Percentiles rank a stretch among this genome's conserved stretches.
Evolutionary conservation across 805 yeast species (phyloP).

Genomic region (Candida krabiensis): DNA sequence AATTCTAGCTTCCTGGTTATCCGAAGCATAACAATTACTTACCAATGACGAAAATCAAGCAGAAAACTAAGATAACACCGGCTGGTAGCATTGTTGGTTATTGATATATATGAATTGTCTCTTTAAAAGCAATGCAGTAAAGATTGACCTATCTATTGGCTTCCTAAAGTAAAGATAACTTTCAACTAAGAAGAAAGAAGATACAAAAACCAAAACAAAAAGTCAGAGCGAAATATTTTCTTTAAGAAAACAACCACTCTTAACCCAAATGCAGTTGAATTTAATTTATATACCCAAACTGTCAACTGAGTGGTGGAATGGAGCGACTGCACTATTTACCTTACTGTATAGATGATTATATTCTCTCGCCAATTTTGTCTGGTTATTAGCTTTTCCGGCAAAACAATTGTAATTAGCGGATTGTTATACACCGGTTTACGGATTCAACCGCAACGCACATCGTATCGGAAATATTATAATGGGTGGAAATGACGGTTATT

Average conservation of each 20-base stretch:
- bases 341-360: not conserved
- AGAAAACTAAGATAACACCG: constrained; percentile 65
- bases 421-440: too few relatives aligned
- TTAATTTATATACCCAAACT: not conserved
- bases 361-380: not conserved
- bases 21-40: too few relatives aligned
- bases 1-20: not conserved
- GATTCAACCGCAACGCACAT: too few relatives aligned
- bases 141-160: constrained; percentile 8
- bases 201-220: constrained; percentile 10
- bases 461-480: too few relatives aligned
- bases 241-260: constrained; percentile 4
- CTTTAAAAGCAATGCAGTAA: constrained; percentile 5
- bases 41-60: constrained; percentile 49
- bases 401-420: too few relatives aligned
- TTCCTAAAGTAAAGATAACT: too few relatives aligned
- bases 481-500: too few relatives aligned
- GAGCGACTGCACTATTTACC: not conserved
- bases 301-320: not conserved
- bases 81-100: constrained; percentile 52
- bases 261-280: not conserved
- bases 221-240: constrained; percentile 8
- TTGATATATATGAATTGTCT: constrained; percentile 8
- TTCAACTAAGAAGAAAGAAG: constrained; percentile 8
- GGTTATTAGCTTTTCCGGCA: too few relatives aligned